Base-by-base conservation (phyloP, 1,139 yeast species). In the Candida gigantensis region DNA sequence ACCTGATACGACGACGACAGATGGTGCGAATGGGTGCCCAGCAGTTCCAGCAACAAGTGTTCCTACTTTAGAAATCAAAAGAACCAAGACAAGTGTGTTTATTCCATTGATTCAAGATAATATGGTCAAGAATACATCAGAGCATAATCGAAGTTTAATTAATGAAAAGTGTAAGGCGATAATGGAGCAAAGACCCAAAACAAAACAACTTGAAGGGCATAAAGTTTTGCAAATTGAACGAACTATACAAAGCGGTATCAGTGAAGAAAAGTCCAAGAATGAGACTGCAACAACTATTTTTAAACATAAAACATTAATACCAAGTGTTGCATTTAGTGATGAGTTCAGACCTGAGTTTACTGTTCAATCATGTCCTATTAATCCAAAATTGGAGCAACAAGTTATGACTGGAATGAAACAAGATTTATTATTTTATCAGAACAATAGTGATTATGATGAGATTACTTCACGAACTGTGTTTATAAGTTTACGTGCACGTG, bases 401-500 rank as follows among this genome's bases (percentile, higher is more conserved):
- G 68, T 80, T 5, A 55, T 71, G 24, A 58, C 60, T 24, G 62
- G 81, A 10, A 79, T 80, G 84, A 79, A 74, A 47, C 67, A 68
- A 41, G 85, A 79, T 49, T 52, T 79, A 37, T 52, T 66, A 19
- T 69, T 68, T 43, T 67, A 61, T 43, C 74, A 65, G 45, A 67
- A 62, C 40, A 65, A 63, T 44, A 63, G 65, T 37, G 58, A 57
- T 11, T 60, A 56, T 35, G 61, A 55, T 14, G 49, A 52, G 30
- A 62, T 70, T 3, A 51, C 56, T 9, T 58, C 73, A 6, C 50
- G 67, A 25, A 67, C 75, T 0, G 52, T 72, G 2, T 65, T 69
- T 36, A 54, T 79, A 3, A 74, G 80, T 37, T 58, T 79, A 32
- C 55, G 84, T 28, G 79, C 80, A 1, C 57, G 84, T 19, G 85